Evolutionary conservation across 257 asterid species (phyloP).

Genomic region (Echium plantagineum): DNA sequence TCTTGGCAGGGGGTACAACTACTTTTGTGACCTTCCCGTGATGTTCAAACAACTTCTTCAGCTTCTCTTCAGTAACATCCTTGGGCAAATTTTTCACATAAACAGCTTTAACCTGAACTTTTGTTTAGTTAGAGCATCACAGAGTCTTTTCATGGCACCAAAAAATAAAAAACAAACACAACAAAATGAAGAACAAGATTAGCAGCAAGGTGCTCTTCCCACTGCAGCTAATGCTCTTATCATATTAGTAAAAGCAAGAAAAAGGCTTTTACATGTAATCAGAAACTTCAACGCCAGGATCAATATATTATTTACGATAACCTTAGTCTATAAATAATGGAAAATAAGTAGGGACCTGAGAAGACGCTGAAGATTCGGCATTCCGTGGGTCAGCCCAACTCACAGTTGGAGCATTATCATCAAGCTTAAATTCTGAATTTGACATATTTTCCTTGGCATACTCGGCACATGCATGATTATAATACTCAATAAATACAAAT

Average conservation of each 20-base stretch:
- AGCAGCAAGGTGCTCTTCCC: neutral
- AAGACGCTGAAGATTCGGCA: slow-evolving; percentile 61
- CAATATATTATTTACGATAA: neutral
- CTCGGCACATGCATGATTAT: slow-evolving; percentile 97
- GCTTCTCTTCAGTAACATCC: slow-evolving; percentile 71
- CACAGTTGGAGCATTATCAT: slow-evolving; percentile 88
- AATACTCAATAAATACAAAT: slow-evolving; percentile 79
- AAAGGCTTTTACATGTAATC: too few relatives aligned
- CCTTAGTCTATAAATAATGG: neutral
- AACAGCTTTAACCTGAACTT: slow-evolving; percentile 75
- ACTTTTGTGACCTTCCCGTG: slow-evolving; percentile 83
- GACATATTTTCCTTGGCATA: slow-evolving; percentile 89
- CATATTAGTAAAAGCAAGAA: too few relatives aligned
- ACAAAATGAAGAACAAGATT: neutral
- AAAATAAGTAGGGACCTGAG: slow-evolving; percentile 45
- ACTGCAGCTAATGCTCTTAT: neutral
- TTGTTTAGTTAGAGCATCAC: neutral
- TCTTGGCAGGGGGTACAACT: slow-evolving; percentile 95
- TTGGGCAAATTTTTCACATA: slow-evolving; percentile 91
- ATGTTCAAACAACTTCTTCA: slow-evolving; percentile 64
- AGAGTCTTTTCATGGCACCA: neutral
- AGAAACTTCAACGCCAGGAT: neutral
- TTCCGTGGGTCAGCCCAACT: slow-evolving; percentile 98
- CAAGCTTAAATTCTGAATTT: slow-evolving; percentile 65
- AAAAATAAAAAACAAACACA: neutral